phyloP scores from a whole-genome alignment of 805 yeast species.

The Lipomyces oligophaga region DNA sequence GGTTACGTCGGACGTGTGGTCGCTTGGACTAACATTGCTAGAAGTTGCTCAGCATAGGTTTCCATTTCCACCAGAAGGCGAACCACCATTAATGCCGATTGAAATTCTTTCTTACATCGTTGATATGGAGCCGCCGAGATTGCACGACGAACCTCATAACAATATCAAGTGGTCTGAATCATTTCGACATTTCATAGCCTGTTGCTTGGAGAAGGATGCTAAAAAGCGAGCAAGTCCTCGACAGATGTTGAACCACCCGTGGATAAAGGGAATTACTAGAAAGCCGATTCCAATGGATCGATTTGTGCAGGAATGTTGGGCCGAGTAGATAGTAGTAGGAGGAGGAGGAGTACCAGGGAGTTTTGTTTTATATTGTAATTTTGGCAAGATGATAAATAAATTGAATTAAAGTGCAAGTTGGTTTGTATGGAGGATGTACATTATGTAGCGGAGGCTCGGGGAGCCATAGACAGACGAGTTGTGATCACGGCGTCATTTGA shows the following conservation, averaged over 20 bases:
- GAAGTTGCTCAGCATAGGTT: slow-evolving; percentile 93
- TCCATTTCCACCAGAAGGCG: slow-evolving; percentile 62
- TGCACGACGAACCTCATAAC: slow-evolving; percentile 70
- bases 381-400: no score
- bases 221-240: slow-evolving; percentile 83
- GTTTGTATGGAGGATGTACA: no score
- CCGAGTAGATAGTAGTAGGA: background rate
- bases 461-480: slow-evolving; percentile 23
- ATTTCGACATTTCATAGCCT: slow-evolving; percentile 75
- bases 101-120: slow-evolving; percentile 79
- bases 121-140: slow-evolving; percentile 69
- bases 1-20: slow-evolving; percentile 96
- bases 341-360: no score
- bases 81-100: slow-evolving; percentile 70
- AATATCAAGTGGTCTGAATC: slow-evolving; percentile 78
- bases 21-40: slow-evolving; percentile 81
- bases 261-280: slow-evolving; percentile 65
- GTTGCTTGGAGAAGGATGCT: slow-evolving; percentile 76
- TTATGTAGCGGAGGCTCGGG: slow-evolving; percentile 19
- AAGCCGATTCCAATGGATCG: slow-evolving; percentile 79
- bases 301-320: slow-evolving; percentile 59
- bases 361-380: no score
- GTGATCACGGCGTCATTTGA: slow-evolving; percentile 14
- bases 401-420: no score
- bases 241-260: slow-evolving; percentile 90